phyloP scores from a whole-genome alignment of 2,329 filamentous ascomycete species.

The Chaetomiaceae sp. region DNA sequence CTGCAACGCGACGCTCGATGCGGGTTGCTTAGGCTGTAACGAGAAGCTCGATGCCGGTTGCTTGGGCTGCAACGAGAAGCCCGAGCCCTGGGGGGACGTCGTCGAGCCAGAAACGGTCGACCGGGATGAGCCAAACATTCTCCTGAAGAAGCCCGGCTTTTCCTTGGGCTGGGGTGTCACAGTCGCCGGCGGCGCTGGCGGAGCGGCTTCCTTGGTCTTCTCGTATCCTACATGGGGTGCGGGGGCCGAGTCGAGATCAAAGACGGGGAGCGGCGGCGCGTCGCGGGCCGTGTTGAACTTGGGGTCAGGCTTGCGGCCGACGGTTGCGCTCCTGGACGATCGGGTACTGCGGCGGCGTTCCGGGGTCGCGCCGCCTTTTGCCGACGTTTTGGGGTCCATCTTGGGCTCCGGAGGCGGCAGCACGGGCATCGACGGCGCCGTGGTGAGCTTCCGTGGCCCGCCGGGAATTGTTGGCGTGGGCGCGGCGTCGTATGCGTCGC shows the following conservation, averaged over 20 bases:
- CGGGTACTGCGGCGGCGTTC: slow-evolving; percentile 55
- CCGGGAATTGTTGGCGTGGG: slow-evolving; percentile 80
- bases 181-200: slow-evolving; percentile 38
- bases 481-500: slow-evolving; percentile 66
- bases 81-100: slow-evolving; percentile 32
- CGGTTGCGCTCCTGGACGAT: slow-evolving; percentile 49
- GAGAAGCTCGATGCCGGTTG: too few species aligned
- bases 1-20: too few species aligned
- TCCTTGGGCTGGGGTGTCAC: slow-evolving; percentile 48
- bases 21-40: too few species aligned
- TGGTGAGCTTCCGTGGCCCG: slow-evolving; percentile 57
- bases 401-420: slow-evolving; percentile 37
- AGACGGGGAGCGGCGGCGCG: slow-evolving; percentile 28
- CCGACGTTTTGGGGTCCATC: slow-evolving; percentile 33
- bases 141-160: slow-evolving; percentile 83
- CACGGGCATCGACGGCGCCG: slow-evolving; percentile 34
- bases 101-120: slow-evolving; percentile 33
- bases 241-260: slow-evolving; percentile 50
- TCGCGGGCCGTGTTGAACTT: slow-evolving; percentile 26
- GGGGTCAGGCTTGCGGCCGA: slow-evolving; percentile 29
- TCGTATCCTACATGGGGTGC: slow-evolving; percentile 56
- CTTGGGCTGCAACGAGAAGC: slow-evolving; percentile 42
- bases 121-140: slow-evolving; percentile 78
- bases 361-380: slow-evolving; percentile 26
- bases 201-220: slow-evolving; percentile 50